phyloP scores from a whole-genome alignment of 495 filamentous ascomycete species.

The Pyronema domesticum region DNA sequence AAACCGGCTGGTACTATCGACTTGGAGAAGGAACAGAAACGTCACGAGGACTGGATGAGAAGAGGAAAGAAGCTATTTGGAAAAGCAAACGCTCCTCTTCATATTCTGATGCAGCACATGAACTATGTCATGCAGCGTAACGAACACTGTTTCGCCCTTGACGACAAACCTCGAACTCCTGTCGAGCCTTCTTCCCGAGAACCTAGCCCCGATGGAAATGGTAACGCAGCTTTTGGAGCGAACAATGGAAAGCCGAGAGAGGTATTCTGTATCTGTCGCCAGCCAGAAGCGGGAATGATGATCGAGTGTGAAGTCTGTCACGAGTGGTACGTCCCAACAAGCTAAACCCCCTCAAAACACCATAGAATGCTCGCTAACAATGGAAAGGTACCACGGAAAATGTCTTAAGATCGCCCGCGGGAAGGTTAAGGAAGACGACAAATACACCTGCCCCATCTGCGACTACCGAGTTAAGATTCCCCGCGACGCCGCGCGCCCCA shows the following conservation, averaged over 20 bases:
- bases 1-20: constrained; percentile 82
- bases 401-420: constrained; percentile 95
- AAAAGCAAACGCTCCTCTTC: constrained; percentile 91
- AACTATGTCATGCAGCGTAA: constrained; percentile 81
- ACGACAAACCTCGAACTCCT: constrained; percentile 74
- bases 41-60: constrained; percentile 98
- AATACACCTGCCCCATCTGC: constrained; percentile 96
- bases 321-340: constrained; percentile 54
- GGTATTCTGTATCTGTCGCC: constrained; percentile 94
- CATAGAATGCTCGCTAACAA: constrained; percentile 1
- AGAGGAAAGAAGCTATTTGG: constrained; percentile 97
- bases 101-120: constrained; percentile 89
- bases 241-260: constrained; percentile 43
- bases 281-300: constrained; percentile 93
- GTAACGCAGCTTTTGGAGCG: constrained; percentile 27
- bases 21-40: constrained; percentile 83
- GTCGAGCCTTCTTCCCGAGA: constrained; percentile 84
- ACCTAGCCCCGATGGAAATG: constrained; percentile 48
- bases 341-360: background rate
- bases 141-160: constrained; percentile 72
- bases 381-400: constrained; percentile 77
- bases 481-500: constrained; percentile 90
- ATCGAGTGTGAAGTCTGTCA: constrained; percentile 97
- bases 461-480: constrained; percentile 96
- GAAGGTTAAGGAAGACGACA: constrained; percentile 94